Conservation (phyloP, 345 rosid genomes). For the Rhodamnia rubescens region DNA sequence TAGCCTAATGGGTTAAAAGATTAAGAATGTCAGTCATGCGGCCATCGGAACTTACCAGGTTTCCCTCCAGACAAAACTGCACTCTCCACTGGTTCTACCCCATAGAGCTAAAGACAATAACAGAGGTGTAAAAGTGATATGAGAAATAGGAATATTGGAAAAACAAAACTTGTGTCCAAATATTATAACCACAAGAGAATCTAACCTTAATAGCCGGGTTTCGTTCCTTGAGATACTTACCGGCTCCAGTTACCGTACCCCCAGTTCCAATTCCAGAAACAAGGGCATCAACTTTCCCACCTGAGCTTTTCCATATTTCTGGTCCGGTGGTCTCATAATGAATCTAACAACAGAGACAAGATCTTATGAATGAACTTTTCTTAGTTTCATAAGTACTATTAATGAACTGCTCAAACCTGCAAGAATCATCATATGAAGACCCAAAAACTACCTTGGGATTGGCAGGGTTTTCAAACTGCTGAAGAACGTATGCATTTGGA, state of each 20-base stretch:
- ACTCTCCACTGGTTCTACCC: constrained; percentile 51
- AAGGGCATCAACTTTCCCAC: constrained; percentile 46
- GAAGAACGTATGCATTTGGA: constrained; percentile 47
- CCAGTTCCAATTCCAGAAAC: constrained; percentile 66
- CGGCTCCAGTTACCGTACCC: constrained; percentile 51
- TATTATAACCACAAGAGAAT: not conserved
- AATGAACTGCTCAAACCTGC: not conserved
- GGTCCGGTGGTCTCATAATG: constrained; percentile 65
- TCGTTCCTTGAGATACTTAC: constrained; percentile 54
- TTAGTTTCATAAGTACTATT: not conserved
- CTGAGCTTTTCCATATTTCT: constrained; percentile 51
- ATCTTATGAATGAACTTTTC: not conserved
- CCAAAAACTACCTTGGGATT: constrained; percentile 50
- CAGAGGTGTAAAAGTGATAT: not conserved
- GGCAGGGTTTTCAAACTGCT: constrained; percentile 64
- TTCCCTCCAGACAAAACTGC: constrained; percentile 43
- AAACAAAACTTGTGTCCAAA: not conserved
- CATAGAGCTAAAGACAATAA: constrained; percentile 27
- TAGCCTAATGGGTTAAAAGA: not conserved
- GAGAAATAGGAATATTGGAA: not conserved
- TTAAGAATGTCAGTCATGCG: not conserved
- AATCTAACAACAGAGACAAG: constrained; percentile 17
- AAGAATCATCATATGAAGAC: not conserved
- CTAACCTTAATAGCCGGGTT: constrained; percentile 53
- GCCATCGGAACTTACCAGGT: constrained; percentile 23